Percentiles rank a stretch among this genome's conserved stretches.
Evolutionary conservation across 2,329 filamentous ascomycete species (phyloP).

Genomic region (Fusarium luffae): DNA sequence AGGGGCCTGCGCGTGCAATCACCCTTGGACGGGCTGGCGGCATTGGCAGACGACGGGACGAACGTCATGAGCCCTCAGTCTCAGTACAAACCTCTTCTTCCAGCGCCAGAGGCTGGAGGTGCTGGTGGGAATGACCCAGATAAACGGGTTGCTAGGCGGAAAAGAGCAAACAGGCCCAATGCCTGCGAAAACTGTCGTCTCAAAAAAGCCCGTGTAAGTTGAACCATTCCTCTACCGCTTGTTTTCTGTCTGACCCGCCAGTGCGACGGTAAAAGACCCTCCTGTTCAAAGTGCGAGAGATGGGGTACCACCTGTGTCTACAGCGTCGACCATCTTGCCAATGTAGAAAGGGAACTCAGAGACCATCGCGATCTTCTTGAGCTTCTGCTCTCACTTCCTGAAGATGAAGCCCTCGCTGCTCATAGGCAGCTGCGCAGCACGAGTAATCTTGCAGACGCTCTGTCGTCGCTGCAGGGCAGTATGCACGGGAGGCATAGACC

Average conservation of each 20-base stretch:
- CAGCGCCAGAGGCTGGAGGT: conserved; percentile 5
- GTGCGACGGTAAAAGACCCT: conserved; percentile 29
- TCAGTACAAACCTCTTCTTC: conserved; percentile 15
- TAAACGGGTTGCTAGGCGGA: conserved; percentile 14
- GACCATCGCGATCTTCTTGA: conserved; percentile 26
- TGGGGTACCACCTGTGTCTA: conserved; percentile 21
- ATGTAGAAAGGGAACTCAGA: conserved; percentile 25
- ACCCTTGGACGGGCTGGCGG: conserved; percentile 3
- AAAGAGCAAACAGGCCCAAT: conserved; percentile 25
- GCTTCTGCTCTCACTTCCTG: conserved; percentile 17
- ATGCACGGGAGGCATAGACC: conserved; percentile 27
- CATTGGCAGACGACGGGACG: too few relatives aligned
- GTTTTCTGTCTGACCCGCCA: conserved; percentile 20
- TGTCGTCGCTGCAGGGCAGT: conserved; percentile 23
- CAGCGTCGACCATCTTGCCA: conserved; percentile 20
- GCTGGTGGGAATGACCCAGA: conserved; percentile 14
- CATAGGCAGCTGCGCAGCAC: conserved; percentile 6
- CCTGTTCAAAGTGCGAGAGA: conserved; percentile 25
- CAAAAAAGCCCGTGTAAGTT: conserved; percentile 35
- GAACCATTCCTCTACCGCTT: neutral
- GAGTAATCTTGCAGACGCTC: neutral
- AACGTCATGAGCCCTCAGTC: conserved; percentile 7
- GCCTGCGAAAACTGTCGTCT: conserved; percentile 29
- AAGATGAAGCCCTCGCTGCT: conserved; percentile 11
- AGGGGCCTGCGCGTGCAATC: too few relatives aligned